Base-by-base conservation (phyloP, 306 rosid genomes). In the Hippophae tibetana region DNA sequence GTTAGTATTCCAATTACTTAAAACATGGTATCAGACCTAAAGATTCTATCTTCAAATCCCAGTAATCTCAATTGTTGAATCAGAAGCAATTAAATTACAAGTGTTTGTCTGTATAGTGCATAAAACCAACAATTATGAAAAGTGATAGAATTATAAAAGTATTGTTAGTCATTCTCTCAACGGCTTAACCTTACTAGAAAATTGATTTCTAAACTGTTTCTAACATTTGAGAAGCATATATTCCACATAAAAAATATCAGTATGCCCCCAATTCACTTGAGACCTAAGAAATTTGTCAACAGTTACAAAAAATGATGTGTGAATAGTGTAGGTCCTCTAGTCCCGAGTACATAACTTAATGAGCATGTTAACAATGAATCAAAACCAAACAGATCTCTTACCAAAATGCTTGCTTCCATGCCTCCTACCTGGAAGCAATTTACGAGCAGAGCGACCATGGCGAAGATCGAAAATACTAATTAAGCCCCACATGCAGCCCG, bases 401-500 rank as follows among this genome's bases (percentile, higher is more conserved):
- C 99, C 97, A 47, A 59, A 57, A 38, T 76, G 82, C 76, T 66
- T 92, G 74, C 73, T 76, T 66, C 81, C 78, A 62, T 72, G 83
- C 62, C 83, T 93, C 78, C 54, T 88, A 68, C 89, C 95, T 1
- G 90, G 74, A 64, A 93, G 77, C 80, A 86, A 48, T 82, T 89
- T 93, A 71, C 79, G 74, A 64, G 80, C 63, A 58, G 80, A 38
- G 47, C 86, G 94, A 49, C 95, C 94, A 18, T 81, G 89, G 75
- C 99, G 95, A 69, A 93, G 88, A 79, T 93, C 97, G 62, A 93
- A 77, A 63, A 93, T 84, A 61, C 88, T 86, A 43, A 93, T 93
- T 68, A 93, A 84, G n/a, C 99, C 94, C 97, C 94, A 89, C 90
- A 93, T 93, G 62, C 99, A 93, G 49, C 99, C 97, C 3, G 84